Percentiles rank a stretch among this genome's conserved stretches.
phyloP scores from a whole-genome alignment of 148 eudicot species.

The Rhododendron griersonianum region DNA sequence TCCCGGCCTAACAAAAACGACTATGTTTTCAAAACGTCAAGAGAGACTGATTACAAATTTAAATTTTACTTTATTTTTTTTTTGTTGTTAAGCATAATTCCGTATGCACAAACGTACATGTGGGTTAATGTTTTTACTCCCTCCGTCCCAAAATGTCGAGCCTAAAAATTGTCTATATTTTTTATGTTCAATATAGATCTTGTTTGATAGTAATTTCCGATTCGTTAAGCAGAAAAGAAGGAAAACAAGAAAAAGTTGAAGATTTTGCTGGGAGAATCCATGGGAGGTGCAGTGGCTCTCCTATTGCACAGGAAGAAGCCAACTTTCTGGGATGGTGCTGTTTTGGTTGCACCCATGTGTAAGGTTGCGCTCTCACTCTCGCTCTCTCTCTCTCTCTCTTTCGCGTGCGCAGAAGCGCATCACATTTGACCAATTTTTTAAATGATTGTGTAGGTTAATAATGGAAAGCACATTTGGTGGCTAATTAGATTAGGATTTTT shows the following conservation, averaged over 20 bases:
- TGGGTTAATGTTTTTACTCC: background rate
- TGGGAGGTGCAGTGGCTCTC: slow-evolving; percentile 89
- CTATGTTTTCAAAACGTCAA: background rate
- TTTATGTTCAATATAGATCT: too few relatives aligned
- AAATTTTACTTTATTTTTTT: background rate
- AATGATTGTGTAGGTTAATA: background rate
- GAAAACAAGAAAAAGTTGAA: slow-evolving; percentile 52
- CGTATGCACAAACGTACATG: background rate
- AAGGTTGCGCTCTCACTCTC: slow-evolving; percentile 36
- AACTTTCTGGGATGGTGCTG: slow-evolving; percentile 76
- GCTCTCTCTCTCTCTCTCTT: background rate
- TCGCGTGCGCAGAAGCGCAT: background rate
- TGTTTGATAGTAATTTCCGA: background rate
- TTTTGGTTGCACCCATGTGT: slow-evolving; percentile 93
- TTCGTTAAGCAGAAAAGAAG: slow-evolving; percentile 39
- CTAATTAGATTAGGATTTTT: background rate
- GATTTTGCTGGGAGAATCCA: slow-evolving; percentile 84
- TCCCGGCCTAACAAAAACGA: background rate
- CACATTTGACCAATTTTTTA: background rate
- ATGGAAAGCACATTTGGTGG: background rate
- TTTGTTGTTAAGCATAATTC: background rate
- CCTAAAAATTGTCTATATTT: too few relatives aligned
- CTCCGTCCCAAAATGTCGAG: too few relatives aligned
- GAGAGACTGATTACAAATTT: background rate
- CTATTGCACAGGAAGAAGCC: slow-evolving; percentile 71